Conservation (phyloP, 2,329 filamentous ascomycete genomes). For the Ceratocystis cubensis region DNA sequence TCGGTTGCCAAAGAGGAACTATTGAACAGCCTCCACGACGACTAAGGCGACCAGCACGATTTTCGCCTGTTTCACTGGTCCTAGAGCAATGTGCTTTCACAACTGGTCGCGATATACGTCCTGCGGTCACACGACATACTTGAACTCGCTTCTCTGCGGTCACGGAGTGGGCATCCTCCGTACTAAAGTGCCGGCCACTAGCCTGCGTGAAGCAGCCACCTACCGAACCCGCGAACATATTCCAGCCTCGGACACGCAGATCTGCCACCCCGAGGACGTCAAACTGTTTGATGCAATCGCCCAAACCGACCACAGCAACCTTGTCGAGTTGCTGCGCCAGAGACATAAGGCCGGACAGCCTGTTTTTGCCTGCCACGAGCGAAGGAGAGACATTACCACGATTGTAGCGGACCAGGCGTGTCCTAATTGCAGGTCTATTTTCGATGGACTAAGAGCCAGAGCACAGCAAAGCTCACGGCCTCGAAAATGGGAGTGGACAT, state of each 20-base stretch:
- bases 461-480: not conserved
- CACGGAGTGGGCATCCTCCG: constrained; percentile 10
- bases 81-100: constrained; percentile 11
- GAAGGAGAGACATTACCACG: not conserved
- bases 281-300: constrained; percentile 1
- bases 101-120: constrained; percentile 8
- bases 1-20: too few species aligned
- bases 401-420: not conserved
- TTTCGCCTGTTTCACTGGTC: not conserved
- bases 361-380: constrained; percentile 27
- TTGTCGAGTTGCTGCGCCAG: constrained; percentile 34
- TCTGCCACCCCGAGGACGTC: not conserved
- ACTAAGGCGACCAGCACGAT: not conserved
- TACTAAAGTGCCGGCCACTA: not conserved
- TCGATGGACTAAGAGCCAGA: not conserved
- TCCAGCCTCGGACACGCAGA: not conserved
- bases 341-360: constrained; percentile 31
- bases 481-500: not conserved
- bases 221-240: constrained; percentile 6
- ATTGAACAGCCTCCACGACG: not conserved
- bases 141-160: not conserved
- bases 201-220: constrained; percentile 2
- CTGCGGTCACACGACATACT: constrained; percentile 9
- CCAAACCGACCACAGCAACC: not conserved
- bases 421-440: not conserved